Evolutionary conservation across 75 land plant genomes (phyloP), one percentile per base, ranked within the genome.

Genomic region (Sequoiadendron giganteum): DNA sequence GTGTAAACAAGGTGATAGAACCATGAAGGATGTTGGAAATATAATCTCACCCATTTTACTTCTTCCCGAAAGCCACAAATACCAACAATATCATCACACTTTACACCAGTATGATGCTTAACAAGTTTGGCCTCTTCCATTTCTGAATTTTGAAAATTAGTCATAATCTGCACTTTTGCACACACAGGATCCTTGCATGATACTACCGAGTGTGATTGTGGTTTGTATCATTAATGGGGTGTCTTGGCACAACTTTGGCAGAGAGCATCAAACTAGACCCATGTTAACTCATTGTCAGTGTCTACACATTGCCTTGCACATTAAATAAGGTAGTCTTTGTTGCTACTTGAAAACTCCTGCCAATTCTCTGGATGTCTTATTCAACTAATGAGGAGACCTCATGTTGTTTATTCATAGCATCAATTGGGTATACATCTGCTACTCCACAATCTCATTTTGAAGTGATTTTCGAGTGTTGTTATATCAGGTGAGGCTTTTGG

Each of bases 211-310:
- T 40, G 80, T 82, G 75, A 68, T 87, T 76, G 88, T 56, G 89
- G 92, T 36, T 90, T 88, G 85, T 91, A 91, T n/a, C 86, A 61
- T 5, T 81, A 89, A 88, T 91, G 91, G 56, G 92, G 92, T 61
- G 89, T 89, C 91, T 91, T 49, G 10, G 16, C 54, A 49, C 99
- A 97, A 38, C 86, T 79, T 32, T 87, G 87, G 87, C 99, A 97
- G 28, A 96, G 97, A 14, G 97, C 97, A 90, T 97, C 95, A 90
- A 97, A 97, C 78, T 97, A 97, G 79, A 97, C 87, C 99, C 99
- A 97, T 3, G 99, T 95, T 16, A 97, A 95, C 45, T 97, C 99
- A 85, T 97, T 97, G 5, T 96, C 99, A 34, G 95, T 96, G 88
- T 97, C 99, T 42, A 93, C 86, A 84, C 58, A 48, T n/a, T 30